Percentiles rank a stretch among this genome's conserved stretches.
These are phyloP conservation scores for Adansonia digitata DNA, from an alignment of 345 rosid species.

Conservation along the genomic window DNA sequence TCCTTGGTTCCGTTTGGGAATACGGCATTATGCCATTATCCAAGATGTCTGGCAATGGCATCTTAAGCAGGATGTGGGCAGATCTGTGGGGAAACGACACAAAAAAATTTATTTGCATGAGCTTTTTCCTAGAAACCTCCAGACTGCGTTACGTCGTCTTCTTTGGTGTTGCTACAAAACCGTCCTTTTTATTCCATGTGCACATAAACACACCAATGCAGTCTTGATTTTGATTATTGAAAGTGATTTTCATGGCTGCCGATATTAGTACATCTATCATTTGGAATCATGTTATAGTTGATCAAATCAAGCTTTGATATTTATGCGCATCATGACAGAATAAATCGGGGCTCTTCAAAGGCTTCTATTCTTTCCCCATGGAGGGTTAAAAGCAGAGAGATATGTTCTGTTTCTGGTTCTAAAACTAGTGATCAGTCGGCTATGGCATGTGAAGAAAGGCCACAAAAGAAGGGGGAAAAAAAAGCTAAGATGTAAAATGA, in stretches of 20 bases:
- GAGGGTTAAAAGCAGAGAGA: background rate
- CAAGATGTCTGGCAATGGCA: background rate
- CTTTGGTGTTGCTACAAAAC: background rate
- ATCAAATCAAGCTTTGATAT: background rate
- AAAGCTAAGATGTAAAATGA: background rate
- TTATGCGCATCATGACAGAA: background rate
- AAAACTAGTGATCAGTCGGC: background rate
- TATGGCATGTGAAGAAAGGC: conserved; percentile 23
- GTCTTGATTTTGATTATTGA: background rate
- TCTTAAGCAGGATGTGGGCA: too few species aligned
- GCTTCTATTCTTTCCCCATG: background rate
- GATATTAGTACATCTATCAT: too few species aligned
- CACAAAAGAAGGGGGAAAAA: conserved; percentile 7
- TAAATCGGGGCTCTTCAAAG: background rate
- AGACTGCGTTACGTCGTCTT: background rate
- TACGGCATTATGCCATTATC: background rate
- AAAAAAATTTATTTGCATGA: background rate
- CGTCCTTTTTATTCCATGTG: background rate
- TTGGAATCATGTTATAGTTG: background rate
- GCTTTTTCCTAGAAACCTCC: background rate
- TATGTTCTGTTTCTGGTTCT: conserved; percentile 1
- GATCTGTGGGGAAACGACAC: background rate
- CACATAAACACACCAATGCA: background rate
- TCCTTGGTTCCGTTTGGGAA: background rate
- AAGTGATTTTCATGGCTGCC: background rate